phyloP scores from a whole-genome alignment of 1,284 basidiomycete species.

The Cystobasidium sp. region DNA sequence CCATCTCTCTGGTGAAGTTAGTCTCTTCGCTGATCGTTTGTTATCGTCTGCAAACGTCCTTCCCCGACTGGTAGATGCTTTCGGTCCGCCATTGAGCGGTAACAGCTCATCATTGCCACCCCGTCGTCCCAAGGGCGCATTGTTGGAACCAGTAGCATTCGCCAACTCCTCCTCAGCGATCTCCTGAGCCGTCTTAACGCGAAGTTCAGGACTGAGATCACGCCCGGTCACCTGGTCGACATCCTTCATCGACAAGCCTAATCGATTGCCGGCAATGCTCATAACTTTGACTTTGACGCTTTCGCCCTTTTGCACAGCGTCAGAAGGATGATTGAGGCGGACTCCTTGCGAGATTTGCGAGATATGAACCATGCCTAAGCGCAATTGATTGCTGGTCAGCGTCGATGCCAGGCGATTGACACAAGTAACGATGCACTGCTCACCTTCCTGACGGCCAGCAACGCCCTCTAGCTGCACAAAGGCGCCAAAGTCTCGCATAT shows the following conservation, averaged over 20 bases:
- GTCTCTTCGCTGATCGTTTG: conserved; percentile 75
- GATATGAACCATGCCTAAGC: conserved; percentile 89
- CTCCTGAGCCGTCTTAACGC: conserved; percentile 90
- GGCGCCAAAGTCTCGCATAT: conserved; percentile 92
- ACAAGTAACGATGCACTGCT: too few relatives aligned
- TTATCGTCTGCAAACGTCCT: conserved; percentile 55
- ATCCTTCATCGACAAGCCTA: conserved; percentile 94
- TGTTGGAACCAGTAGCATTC: conserved; percentile 63
- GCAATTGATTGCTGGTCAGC: conserved; percentile 33
- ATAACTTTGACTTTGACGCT: conserved; percentile 93
- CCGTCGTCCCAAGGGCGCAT: conserved; percentile 40
- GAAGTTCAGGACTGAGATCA: conserved; percentile 89
- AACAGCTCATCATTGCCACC: conserved; percentile 26
- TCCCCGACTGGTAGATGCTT: conserved; percentile 10
- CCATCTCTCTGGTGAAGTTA: conserved; percentile 97
- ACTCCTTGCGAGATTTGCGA: conserved; percentile 77
- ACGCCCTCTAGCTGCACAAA: conserved; percentile 90
- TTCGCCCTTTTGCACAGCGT: conserved; percentile 82
- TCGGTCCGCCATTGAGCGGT: neutral
- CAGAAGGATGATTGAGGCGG: conserved; percentile 82
- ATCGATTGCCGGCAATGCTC: conserved; percentile 79
- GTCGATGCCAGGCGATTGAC: too few relatives aligned
- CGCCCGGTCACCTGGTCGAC: conserved; percentile 88
- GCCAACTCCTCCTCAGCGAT: conserved; percentile 73
- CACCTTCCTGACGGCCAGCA: conserved; percentile 82